phyloP scores from a whole-genome alignment of 345 rosid genomes.

The Rhizophora apiculata region DNA sequence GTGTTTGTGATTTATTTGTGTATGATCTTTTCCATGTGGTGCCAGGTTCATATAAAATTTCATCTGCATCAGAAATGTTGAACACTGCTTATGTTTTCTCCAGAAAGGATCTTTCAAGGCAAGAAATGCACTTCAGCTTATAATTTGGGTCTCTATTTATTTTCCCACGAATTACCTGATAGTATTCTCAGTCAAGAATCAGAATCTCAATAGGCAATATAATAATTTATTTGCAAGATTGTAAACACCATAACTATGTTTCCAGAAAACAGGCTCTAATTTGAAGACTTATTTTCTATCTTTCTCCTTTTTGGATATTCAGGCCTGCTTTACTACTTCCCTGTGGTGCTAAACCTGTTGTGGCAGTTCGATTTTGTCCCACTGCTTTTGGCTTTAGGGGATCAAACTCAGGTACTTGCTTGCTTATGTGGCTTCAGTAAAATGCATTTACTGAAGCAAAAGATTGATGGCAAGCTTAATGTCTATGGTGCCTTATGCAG shows the following conservation, averaged over 20 bases:
- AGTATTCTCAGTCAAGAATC: no score
- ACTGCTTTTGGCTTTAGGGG: slow-evolving; percentile 55
- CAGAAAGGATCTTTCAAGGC: slow-evolving; percentile 89
- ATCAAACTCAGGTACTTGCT: slow-evolving; percentile 52
- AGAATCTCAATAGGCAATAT: background rate
- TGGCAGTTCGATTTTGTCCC: slow-evolving; percentile 89
- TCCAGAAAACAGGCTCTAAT: background rate
- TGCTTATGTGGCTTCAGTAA: background rate
- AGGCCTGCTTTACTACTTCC: slow-evolving; percentile 92
- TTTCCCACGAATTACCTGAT: no score
- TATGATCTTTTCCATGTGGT: background rate
- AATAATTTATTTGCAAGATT: background rate
- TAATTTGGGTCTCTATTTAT: background rate
- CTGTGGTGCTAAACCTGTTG: slow-evolving; percentile 86
- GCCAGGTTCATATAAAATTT: slow-evolving; percentile 64
- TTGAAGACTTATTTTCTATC: background rate
- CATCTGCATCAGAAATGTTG: slow-evolving; percentile 55
- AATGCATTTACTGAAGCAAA: background rate
- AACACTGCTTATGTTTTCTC: slow-evolving; percentile 84
- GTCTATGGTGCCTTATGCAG: slow-evolving; percentile 39
- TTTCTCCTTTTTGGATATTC: slow-evolving; percentile 13
- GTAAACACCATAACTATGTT: background rate
- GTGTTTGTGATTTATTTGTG: background rate
- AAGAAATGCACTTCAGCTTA: slow-evolving; percentile 15
- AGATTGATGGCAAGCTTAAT: slow-evolving; percentile 7